Evolutionary conservation across 805 yeast species (phyloP).

Genomic region (Clavispora vitiphila): DNA sequence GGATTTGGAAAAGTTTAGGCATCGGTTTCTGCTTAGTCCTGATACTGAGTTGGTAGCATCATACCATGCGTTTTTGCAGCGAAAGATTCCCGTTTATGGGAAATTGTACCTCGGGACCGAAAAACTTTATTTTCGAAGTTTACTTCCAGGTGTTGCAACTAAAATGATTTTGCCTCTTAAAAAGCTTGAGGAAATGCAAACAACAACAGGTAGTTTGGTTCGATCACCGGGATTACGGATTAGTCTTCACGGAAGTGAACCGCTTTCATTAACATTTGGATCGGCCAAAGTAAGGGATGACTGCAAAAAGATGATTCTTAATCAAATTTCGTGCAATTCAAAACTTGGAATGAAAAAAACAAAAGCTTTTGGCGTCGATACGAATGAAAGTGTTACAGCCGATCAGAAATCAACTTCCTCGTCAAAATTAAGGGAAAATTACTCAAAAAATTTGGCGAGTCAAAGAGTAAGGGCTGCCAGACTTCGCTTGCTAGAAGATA

Average conservation of each 20-base stretch:
- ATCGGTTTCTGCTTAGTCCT: conserved; percentile 59
- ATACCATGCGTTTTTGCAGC: conserved; percentile 64
- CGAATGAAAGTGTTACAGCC: neutral
- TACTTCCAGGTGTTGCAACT: conserved; percentile 72
- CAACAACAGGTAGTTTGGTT: conserved; percentile 64
- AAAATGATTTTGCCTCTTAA: conserved; percentile 75
- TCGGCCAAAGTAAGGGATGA: conserved; percentile 63
- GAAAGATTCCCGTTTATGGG: conserved; percentile 78
- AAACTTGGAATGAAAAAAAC: neutral
- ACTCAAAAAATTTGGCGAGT: conserved; percentile 9
- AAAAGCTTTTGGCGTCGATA: neutral
- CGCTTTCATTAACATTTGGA: conserved; percentile 73
- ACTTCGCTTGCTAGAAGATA: conserved; percentile 62
- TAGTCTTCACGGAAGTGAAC: conserved; percentile 70
- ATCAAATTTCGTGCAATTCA: neutral
- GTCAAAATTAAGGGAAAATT: no score
- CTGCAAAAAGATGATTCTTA: conserved; percentile 47
- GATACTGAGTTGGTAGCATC: conserved; percentile 54
- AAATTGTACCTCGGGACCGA: conserved; percentile 67
- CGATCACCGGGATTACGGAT: conserved; percentile 66
- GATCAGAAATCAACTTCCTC: neutral
- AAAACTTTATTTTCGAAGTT: conserved; percentile 73
- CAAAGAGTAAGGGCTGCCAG: conserved; percentile 50
- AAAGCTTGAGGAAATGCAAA: conserved; percentile 66
- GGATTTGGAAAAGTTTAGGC: conserved; percentile 55